phyloP scores from a whole-genome alignment of 1,284 basidiomycete species.

The Paramarasmius palmivorus region DNA sequence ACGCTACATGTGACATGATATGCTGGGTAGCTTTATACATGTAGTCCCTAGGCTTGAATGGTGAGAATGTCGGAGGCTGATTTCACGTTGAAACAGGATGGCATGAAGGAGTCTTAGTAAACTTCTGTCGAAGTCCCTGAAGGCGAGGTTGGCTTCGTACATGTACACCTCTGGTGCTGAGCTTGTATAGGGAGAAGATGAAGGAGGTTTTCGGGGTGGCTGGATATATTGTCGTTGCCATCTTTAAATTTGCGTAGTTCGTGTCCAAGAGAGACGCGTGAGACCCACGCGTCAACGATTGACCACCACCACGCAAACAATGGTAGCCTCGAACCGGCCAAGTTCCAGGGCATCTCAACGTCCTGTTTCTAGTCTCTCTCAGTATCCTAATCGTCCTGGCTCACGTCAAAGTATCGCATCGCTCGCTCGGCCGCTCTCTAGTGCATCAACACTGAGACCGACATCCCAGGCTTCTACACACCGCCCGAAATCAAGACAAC shows the following conservation, averaged over 20 bases:
- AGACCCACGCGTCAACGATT: background rate
- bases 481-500: constrained; percentile 52
- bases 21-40: constrained; percentile 64
- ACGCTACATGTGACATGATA: constrained; percentile 72
- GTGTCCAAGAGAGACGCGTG: background rate
- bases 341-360: constrained; percentile 36
- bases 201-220: constrained; percentile 67
- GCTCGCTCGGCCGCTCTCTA: constrained; percentile 30
- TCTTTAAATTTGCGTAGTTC: constrained; percentile 30
- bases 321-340: constrained; percentile 24
- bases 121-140: constrained; percentile 11
- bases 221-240: constrained; percentile 59
- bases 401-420: constrained; percentile 14
- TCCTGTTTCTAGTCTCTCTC: constrained; percentile 38
- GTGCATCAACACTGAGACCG: constrained; percentile 31
- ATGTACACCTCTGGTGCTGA: constrained; percentile 66
- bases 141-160: constrained; percentile 45
- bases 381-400: constrained; percentile 19
- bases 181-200: constrained; percentile 69
- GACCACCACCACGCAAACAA: no score
- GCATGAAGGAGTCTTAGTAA: constrained; percentile 8
- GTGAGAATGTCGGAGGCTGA: constrained; percentile 74
- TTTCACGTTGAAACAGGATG: constrained; percentile 10
- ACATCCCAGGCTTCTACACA: constrained; percentile 42
- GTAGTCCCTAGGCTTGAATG: constrained; percentile 74